Evolutionary conservation across 495 filamentous ascomycete species (phyloP), one percentile per base, ranked within the genome.

Genomic region (Ascodesmis nigricans): DNA sequence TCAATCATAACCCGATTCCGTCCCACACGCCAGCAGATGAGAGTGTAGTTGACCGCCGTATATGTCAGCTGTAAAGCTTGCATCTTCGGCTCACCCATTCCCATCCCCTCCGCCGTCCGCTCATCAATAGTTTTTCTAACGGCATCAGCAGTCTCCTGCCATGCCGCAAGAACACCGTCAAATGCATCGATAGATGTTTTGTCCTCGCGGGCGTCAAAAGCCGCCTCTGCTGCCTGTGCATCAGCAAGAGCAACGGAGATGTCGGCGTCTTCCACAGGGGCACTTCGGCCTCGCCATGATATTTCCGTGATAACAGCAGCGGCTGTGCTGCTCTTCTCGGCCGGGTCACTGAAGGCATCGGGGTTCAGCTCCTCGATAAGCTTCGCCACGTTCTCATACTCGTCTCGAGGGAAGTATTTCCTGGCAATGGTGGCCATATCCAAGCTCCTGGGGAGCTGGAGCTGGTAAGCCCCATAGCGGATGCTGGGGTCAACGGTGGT

Each of bases 41-140:
- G 65, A 42, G 73, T 74, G 50, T 84, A 95, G 53, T 90, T 90
- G 18, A 93, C 78, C 1, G 82, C 78, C 0, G 90, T 91, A 14
- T 76, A 72, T 4, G 82, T 91, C 39, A 95, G 76, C 33, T 91
- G 82, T 26, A 99, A 60, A 38, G 78, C 73, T 55, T 99, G 90
- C 75, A 95, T 77, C 28, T 81, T 67, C 31, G 66, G 63, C 47
- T 99, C 87, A 34, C 79, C 69, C 47, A 76, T 74, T n/a, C 73
- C 63, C 18, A 91, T 70, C 1, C 79, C 77, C 45, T 95, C 90
- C 40, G 61, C 67, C 28, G 65, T 63, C 18, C 91, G 60, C 48
- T 93, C 87, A 38, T 95, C 87, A 43, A 95, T 84, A 15, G 80
- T 81, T 34, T 74, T 74, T 46, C 90, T 90, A 0, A 80, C 83